These are phyloP conservation scores for Symbiotaphrina buchneri DNA, from an alignment of 495 filamentous ascomycete genomes.

Conservation along the genomic window DNA sequence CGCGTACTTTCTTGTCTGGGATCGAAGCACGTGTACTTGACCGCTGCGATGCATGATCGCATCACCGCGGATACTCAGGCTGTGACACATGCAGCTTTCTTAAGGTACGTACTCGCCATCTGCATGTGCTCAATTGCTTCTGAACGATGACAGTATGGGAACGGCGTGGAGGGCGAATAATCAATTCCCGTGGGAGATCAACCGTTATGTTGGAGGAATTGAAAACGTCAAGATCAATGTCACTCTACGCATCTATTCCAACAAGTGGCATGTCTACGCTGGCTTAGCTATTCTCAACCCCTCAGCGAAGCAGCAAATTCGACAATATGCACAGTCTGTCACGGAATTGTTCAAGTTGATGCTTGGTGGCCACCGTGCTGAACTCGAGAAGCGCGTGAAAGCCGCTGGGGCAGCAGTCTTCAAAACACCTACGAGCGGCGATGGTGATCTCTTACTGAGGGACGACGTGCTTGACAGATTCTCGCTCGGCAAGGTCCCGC, in stretches of 20 bases:
- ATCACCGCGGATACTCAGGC: slow-evolving; percentile 98
- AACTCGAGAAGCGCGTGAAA: slow-evolving; percentile 62
- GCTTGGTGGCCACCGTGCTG: slow-evolving; percentile 58
- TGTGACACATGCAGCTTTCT: slow-evolving; percentile 89
- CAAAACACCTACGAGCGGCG: slow-evolving; percentile 23
- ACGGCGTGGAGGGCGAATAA: slow-evolving; percentile 83
- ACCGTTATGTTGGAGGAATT: slow-evolving; percentile 84
- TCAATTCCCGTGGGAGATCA: slow-evolving; percentile 89
- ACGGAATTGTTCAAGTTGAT: slow-evolving; percentile 94
- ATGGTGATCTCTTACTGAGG: slow-evolving; percentile 42
- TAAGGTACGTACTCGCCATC: slow-evolving; percentile 15
- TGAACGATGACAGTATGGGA: slow-evolving; percentile 43
- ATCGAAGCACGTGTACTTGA: slow-evolving; percentile 67
- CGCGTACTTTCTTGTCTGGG: slow-evolving; percentile 57
- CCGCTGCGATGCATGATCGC: slow-evolving; percentile 70
- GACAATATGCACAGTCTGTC: slow-evolving; percentile 77
- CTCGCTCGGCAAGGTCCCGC: slow-evolving; percentile 43
- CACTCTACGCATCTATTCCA: slow-evolving; percentile 86
- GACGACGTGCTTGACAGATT: slow-evolving; percentile 78
- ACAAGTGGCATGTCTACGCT: slow-evolving; percentile 98
- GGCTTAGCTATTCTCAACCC: slow-evolving; percentile 93
- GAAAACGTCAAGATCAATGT: slow-evolving; percentile 99
- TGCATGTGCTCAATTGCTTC: not conserved
- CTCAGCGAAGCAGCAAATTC: slow-evolving; percentile 72
- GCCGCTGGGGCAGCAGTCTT: slow-evolving; percentile 68